These are phyloP conservation scores for Carex littledalei DNA, from an alignment of 176 grass and related monocot species.

Conservation along the genomic window DNA sequence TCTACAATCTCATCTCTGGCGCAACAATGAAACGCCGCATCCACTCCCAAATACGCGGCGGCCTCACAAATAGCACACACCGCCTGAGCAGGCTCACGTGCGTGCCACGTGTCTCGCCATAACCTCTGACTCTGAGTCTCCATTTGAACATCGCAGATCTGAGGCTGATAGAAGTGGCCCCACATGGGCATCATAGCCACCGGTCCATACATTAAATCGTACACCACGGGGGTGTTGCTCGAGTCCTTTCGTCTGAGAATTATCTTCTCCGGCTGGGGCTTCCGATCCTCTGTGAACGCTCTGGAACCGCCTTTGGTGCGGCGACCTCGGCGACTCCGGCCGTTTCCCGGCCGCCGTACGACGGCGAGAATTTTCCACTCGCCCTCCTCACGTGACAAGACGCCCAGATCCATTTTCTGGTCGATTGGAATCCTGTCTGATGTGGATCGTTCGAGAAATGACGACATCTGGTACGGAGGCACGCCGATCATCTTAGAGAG, in stretches of 20 bases:
- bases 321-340: not conserved
- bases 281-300: not conserved
- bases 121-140: slow-evolving; percentile 15
- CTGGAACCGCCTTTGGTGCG: not conserved
- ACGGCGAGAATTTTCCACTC: slow-evolving; percentile 57
- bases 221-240: not conserved
- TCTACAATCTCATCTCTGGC: slow-evolving; percentile 54
- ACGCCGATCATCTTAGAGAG: slow-evolving; percentile 49
- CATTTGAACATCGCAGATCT: not conserved
- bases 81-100: not conserved
- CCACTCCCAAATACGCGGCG: slow-evolving; percentile 29
- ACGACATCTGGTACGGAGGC: slow-evolving; percentile 53
- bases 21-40: slow-evolving; percentile 74
- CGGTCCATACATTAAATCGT: slow-evolving; percentile 15
- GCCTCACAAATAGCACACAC: slow-evolving; percentile 70
- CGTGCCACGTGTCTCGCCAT: not conserved
- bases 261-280: slow-evolving; percentile 12
- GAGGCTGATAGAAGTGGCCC: not conserved
- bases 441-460: slow-evolving; percentile 35
- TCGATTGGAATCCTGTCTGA: slow-evolving; percentile 45
- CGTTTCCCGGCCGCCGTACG: slow-evolving; percentile 39
- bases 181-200: not conserved
- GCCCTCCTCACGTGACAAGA: slow-evolving; percentile 41
- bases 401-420: slow-evolving; percentile 48
- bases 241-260: slow-evolving; percentile 9